Percentiles rank a stretch among this genome's conserved stretches.
These are phyloP conservation scores for Plasmodium inui DNA, from an alignment of 169 alveolate species.

Conservation along the genomic window DNA sequence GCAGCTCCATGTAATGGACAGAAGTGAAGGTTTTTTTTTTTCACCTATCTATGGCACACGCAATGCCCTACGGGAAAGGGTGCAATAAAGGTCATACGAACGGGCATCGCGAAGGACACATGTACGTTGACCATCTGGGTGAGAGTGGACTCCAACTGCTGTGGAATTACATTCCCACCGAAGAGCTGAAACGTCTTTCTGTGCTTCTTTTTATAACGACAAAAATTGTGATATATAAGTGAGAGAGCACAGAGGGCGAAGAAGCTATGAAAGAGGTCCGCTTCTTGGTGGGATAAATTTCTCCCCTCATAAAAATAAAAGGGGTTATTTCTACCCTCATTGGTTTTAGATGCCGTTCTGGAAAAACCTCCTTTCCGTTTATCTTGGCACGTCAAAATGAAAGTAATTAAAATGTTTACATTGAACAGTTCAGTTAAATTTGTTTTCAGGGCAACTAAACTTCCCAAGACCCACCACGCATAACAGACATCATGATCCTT, in stretches of 20 bases:
- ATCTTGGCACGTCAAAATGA: conserved; percentile 57
- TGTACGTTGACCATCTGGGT: conserved; percentile 2
- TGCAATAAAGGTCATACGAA: background rate
- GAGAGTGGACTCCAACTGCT: conserved; percentile 8
- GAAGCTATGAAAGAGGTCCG: conserved; percentile 52
- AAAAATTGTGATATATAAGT: conserved; percentile 44
- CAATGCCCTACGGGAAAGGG: background rate
- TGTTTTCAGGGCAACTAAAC: conserved; percentile 50
- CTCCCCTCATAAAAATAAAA: conserved; percentile 19
- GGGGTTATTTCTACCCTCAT: background rate
- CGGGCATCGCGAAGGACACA: conserved; percentile 55
- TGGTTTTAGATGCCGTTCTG: conserved; percentile 19
- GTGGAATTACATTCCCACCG: conserved; percentile 12
- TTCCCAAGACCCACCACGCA: conserved; percentile 83
- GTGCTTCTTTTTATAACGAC: conserved; percentile 22
- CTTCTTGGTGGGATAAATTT: conserved; percentile 13
- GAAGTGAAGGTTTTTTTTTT: background rate
- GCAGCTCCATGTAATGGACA: background rate
- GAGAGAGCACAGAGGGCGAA: conserved; percentile 61
- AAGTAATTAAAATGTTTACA: conserved; percentile 39
- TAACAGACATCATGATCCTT: conserved; percentile 84
- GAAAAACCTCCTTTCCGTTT: conserved; percentile 59
- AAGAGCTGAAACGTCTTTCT: background rate
- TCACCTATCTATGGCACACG: background rate
- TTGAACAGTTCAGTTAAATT: conserved; percentile 26